A percentile compares a stretch with the other conserved stretches of the same genome.
These are phyloP conservation scores for Claviceps purpurea DNA, from an alignment of 2,329 filamentous ascomycete genomes.

Conservation along the genomic window DNA sequence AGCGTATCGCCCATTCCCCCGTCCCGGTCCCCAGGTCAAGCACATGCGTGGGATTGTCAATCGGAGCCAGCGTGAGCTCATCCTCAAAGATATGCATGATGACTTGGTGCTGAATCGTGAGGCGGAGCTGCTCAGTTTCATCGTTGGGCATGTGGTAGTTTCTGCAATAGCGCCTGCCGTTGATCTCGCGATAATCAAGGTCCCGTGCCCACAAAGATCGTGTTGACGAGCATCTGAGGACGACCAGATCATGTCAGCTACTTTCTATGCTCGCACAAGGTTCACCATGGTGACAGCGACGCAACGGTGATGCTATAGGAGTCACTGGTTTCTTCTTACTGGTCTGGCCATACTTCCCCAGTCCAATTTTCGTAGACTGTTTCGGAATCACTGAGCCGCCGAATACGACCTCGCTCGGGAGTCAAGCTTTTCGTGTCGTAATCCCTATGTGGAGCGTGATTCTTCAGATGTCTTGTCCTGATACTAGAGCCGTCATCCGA, in stretches of 20 bases:
- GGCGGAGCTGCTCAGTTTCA: slow-evolving; percentile 48
- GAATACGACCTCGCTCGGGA: too few relatives aligned
- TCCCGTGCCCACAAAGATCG: slow-evolving; percentile 35
- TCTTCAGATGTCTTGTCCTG: too few relatives aligned
- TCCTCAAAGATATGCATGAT: slow-evolving; percentile 39
- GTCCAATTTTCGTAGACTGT: too few relatives aligned
- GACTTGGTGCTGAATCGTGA: slow-evolving; percentile 49
- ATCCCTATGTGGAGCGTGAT: too few relatives aligned
- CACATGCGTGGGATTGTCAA: slow-evolving; percentile 27
- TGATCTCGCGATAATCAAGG: slow-evolving; percentile 44
- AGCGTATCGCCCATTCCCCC: slow-evolving; percentile 36
- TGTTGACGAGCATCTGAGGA: slow-evolving; percentile 27
- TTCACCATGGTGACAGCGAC: too few relatives aligned
- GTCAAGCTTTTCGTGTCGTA: too few relatives aligned
- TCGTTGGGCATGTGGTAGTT: slow-evolving; percentile 56
- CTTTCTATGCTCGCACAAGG: not conserved
- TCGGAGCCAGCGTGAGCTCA: slow-evolving; percentile 29
- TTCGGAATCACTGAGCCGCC: too few relatives aligned
- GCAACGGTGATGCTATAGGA: too few relatives aligned
- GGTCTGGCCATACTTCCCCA: too few relatives aligned
- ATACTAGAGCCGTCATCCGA: too few relatives aligned
- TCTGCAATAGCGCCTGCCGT: slow-evolving; percentile 49
- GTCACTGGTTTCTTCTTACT: too few relatives aligned
- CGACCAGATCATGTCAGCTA: not conserved
- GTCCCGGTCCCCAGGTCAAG: slow-evolving; percentile 48